A percentile compares a stretch with the other conserved stretches of the same genome.
phyloP scores from a whole-genome alignment of 768 basidiomycete species.

The Lactarius hengduanensis region DNA sequence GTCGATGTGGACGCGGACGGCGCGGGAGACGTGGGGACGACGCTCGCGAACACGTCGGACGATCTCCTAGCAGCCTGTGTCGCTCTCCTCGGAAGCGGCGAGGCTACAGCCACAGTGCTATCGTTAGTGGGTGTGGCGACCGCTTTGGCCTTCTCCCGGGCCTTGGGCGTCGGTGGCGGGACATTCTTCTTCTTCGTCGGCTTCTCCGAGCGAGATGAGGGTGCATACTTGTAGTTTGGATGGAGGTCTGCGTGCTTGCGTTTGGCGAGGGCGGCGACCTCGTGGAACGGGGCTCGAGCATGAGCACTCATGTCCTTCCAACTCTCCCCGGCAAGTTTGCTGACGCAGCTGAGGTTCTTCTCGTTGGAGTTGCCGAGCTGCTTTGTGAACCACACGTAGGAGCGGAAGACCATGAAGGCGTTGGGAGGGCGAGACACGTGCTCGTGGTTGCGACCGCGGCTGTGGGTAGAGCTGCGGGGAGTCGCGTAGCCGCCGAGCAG shows the following conservation, averaged over 20 bases:
- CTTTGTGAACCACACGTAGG: conserved; percentile 55
- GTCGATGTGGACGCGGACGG: not conserved
- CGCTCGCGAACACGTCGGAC: not conserved
- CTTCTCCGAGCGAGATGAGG: conserved; percentile 39
- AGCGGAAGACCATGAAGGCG: conserved; percentile 83
- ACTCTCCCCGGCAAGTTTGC: conserved; percentile 62
- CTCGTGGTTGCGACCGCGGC: conserved; percentile 41
- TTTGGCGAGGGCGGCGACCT: conserved; percentile 48
- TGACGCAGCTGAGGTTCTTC: conserved; percentile 70
- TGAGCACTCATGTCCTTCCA: conserved; percentile 58
- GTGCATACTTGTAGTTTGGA: conserved; percentile 64
- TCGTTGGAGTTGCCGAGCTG: conserved; percentile 45
- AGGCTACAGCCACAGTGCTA: not conserved
- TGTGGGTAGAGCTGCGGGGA: conserved; percentile 41
- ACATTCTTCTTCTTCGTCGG: conserved; percentile 40
- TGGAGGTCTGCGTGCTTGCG: conserved; percentile 48
- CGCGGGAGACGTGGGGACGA: not conserved
- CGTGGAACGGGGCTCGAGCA: conserved; percentile 48
- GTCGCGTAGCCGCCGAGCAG: conserved; percentile 31
- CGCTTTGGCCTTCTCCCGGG: conserved; percentile 42
- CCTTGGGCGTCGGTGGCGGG: conserved; percentile 29
- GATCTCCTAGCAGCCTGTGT: not conserved
- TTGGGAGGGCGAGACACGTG: conserved; percentile 80
- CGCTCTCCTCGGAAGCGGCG: not conserved
- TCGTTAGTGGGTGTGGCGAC: conserved; percentile 39